Evolutionary conservation across 164 flowering plant species (phyloP).

Genomic region (Aristolochia californica): DNA sequence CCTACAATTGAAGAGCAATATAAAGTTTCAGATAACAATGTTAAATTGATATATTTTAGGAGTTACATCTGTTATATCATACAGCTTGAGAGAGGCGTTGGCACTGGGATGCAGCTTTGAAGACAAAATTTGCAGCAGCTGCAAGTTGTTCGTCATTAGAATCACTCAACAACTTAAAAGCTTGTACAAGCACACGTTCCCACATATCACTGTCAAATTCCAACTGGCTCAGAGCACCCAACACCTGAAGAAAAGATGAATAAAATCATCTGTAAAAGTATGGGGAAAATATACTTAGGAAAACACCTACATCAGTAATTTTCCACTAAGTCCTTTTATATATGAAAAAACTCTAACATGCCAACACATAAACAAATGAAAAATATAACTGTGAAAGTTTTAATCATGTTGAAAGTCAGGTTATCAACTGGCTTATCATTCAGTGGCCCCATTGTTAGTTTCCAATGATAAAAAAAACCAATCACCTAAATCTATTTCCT

Average conservation of each 20-base stretch:
- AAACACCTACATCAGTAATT: neutral
- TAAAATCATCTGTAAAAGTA: neutral
- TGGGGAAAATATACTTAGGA: neutral
- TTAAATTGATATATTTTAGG: too few relatives aligned
- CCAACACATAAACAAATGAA: neutral
- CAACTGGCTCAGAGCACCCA: slow-evolving; percentile 80
- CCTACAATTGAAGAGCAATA: slow-evolving; percentile 41
- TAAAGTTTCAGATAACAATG: neutral
- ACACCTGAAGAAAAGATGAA: slow-evolving; percentile 44
- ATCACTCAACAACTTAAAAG: slow-evolving; percentile 53
- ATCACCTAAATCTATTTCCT: too few relatives aligned
- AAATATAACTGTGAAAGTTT: too few relatives aligned
- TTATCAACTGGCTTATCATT: too few relatives aligned
- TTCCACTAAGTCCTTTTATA: too few relatives aligned
- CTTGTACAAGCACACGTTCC: slow-evolving; percentile 65
- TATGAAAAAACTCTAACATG: too few relatives aligned
- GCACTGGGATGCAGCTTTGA: slow-evolving; percentile 83
- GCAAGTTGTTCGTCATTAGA: slow-evolving; percentile 77
- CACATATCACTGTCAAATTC: slow-evolving; percentile 84
- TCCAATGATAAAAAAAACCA: too few relatives aligned
- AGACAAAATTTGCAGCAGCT: slow-evolving; percentile 65
- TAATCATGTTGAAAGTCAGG: too few relatives aligned
- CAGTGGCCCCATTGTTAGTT: too few relatives aligned
- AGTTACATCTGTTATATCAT: slow-evolving; percentile 11
- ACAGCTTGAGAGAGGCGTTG: slow-evolving; percentile 93